Evolutionary conservation across 2,329 filamentous ascomycete species (phyloP), one percentile per base, ranked within the genome.

Genomic region (Cladosporium sp.): DNA sequence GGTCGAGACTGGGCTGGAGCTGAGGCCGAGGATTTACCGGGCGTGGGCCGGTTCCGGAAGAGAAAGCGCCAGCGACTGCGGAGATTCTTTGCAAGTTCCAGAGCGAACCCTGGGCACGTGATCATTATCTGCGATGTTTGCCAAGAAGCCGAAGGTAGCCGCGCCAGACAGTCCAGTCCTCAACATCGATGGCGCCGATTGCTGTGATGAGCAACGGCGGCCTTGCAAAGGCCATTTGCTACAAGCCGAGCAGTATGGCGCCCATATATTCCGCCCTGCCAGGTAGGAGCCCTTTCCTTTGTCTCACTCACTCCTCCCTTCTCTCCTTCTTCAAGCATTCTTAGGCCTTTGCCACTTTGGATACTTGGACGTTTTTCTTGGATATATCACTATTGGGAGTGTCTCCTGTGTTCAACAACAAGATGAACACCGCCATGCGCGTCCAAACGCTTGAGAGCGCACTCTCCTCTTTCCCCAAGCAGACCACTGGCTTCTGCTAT

Each of bases 61-160:
- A 27, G 22, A 27, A 18, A 35, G 11, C 30, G n/a, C 32, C 32
- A 35, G 32, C 32, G 32, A 35, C 7, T 35, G 32, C 15, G 32
- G 32, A 16, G 32, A 35, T n/a, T n/a, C n/a, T n/a, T n/a, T n/a
- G n/a, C n/a, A n/a, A n/a, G n/a, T n/a, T n/a, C n/a, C n/a, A 27
- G 22, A 27, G 22, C 22, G 9, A 27, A 27, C 22, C 22, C 22
- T 27, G 22, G 9, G 22, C 22, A 27, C 22, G 22, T 27, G 22
- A 27, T 9, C 22, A 9, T 27, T 9, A 27, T 27, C 22, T 27
- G 22, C 4, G 5, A 5, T 27, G 22, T 27, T 13, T 22, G 43
- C 43, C 43, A 46, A 46, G 43, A 40, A 48, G 45, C 45, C 45
- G 45, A 32, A 30, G 40, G 45, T 48, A 48, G 45, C 45, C 45